Conservation (phyloP, 257 asterid species). For the Fraxinus quadrangulata region DNA sequence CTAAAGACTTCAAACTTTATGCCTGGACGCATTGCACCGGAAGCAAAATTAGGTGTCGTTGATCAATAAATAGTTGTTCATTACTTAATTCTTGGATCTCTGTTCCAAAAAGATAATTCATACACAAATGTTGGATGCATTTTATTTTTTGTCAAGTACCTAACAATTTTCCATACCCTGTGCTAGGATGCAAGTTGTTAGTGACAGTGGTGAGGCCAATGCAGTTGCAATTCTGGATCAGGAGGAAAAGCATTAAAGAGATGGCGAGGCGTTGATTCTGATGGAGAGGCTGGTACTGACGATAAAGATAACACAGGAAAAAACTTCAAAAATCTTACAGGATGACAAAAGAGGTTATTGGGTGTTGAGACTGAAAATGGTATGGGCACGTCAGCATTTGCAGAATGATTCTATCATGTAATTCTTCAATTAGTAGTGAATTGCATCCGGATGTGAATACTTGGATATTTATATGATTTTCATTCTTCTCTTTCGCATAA, state of each 20-base stretch:
- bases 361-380: constrained; percentile 84
- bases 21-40: background rate
- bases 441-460: background rate
- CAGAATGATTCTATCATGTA: too few relatives aligned
- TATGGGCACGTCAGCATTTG: constrained; percentile 27
- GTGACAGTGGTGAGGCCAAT: constrained; percentile 25
- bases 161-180: constrained; percentile 10
- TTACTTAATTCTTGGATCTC: background rate
- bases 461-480: background rate
- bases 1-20: background rate
- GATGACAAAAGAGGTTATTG: constrained; percentile 67
- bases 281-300: constrained; percentile 41
- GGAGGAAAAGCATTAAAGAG: constrained; percentile 41
- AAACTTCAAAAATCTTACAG: constrained; percentile 55
- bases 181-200: constrained; percentile 41
- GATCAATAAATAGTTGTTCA: background rate
- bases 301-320: constrained; percentile 37
- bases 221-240: constrained; percentile 30
- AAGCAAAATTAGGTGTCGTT: background rate
- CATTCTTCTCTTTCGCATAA: too few relatives aligned
- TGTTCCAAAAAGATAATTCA: background rate
- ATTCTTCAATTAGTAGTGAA: too few relatives aligned
- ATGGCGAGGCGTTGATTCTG: constrained; percentile 31
- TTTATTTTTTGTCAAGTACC: background rate
- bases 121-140: background rate